A percentile compares a stretch with the other conserved stretches of the same genome.
Conservation (phyloP, 768 basidiomycete species). For the Tephrocybe sp. region DNA sequence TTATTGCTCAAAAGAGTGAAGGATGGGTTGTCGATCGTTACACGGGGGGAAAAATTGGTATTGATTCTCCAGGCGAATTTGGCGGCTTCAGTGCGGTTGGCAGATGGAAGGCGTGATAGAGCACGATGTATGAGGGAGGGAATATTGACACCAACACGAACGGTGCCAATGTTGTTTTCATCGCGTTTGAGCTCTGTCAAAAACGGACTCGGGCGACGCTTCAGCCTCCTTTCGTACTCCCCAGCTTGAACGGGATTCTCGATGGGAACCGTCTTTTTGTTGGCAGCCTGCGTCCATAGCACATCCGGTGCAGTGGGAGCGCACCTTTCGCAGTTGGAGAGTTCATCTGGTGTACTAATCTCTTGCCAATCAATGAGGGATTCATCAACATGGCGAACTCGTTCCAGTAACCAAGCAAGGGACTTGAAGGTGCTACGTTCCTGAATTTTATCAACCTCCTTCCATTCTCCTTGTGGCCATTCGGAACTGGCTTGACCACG, state of each 20-base stretch:
- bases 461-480: slow-evolving; percentile 76
- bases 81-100: slow-evolving; percentile 42
- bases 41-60: slow-evolving; percentile 70
- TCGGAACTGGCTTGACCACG: slow-evolving; percentile 66
- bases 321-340: slow-evolving; percentile 70
- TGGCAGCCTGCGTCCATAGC: slow-evolving; percentile 66
- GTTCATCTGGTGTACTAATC: slow-evolving; percentile 40
- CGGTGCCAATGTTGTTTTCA: slow-evolving; percentile 59
- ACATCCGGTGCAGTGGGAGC: slow-evolving; percentile 77
- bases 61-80: slow-evolving; percentile 77
- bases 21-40: slow-evolving; percentile 54
- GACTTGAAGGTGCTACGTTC: slow-evolving; percentile 79
- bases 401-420: slow-evolving; percentile 85
- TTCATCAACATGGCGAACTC: slow-evolving; percentile 72
- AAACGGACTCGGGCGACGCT: slow-evolving; percentile 82
- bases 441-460: slow-evolving; percentile 82
- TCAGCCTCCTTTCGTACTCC: slow-evolving; percentile 84
- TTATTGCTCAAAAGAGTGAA: slow-evolving; percentile 79
- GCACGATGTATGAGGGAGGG: slow-evolving; percentile 87
- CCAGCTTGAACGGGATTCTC: slow-evolving; percentile 89
- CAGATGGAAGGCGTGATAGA: slow-evolving; percentile 69
- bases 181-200: slow-evolving; percentile 77
- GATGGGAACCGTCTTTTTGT: slow-evolving; percentile 62
- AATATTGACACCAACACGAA: slow-evolving; percentile 86
- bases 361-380: slow-evolving; percentile 67